phyloP scores from a whole-genome alignment of 75 land plant genomes.

The Azolla pinnata region DNA sequence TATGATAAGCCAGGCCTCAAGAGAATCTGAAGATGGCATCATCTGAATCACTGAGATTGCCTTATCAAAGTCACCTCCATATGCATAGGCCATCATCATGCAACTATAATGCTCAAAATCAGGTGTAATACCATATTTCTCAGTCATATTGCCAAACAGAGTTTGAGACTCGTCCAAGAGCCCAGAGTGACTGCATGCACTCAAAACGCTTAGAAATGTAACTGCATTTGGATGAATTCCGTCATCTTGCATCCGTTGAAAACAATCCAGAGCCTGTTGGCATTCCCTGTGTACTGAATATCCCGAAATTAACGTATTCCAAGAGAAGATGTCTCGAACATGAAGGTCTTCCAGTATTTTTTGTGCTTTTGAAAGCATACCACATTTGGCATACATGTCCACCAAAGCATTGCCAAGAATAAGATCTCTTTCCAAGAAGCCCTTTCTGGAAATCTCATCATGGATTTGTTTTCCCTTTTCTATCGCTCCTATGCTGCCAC shows the following conservation, averaged over 20 bases:
- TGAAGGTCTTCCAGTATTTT: conserved; percentile 9
- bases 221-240: conserved; percentile 7
- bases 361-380: conserved; percentile 8
- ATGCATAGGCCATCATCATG: too few species aligned
- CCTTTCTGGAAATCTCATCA: neutral
- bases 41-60: too few species aligned
- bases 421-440: neutral
- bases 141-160: too few species aligned
- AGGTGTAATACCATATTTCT: too few species aligned
- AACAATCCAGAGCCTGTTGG: conserved; percentile 10
- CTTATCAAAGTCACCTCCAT: too few species aligned
- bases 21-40: too few species aligned
- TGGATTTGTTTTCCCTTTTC: conserved; percentile 9
- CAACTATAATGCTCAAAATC: too few species aligned
- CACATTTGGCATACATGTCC: conserved; percentile 27
- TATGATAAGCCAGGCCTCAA: too few species aligned
- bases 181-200: conserved; percentile 20
- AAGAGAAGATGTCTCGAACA: conserved; percentile 10
- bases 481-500: conserved; percentile 4
- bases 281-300: conserved; percentile 8
- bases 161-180: too few species aligned
- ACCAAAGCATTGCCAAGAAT: conserved; percentile 13
- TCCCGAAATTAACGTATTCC: conserved; percentile 22
- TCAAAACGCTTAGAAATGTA: conserved; percentile 19
- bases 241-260: conserved; percentile 3